phyloP scores from a whole-genome alignment of 2,329 filamentous ascomycete genomes.

The Lasiodiplodia sp. region DNA sequence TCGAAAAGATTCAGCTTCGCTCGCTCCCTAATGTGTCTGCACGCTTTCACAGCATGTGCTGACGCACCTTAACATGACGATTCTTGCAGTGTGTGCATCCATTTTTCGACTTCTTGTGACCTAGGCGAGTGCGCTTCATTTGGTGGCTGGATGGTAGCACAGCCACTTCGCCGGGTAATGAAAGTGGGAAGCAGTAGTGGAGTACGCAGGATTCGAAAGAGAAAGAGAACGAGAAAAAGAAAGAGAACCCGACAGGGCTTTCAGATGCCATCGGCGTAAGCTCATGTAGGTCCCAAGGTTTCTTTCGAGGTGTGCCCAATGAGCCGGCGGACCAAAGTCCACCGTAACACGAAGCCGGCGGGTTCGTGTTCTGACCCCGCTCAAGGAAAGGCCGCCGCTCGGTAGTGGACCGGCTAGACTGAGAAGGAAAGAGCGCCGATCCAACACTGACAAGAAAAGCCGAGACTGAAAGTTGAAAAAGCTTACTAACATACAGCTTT shows the following conservation, averaged over 20 bases:
- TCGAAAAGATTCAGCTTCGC: background rate
- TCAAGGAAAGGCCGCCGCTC: background rate
- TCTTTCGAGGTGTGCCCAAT: background rate
- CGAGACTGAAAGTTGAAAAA: background rate
- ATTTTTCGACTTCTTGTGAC: slow-evolving; percentile 46
- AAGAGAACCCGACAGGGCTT: slow-evolving; percentile 1
- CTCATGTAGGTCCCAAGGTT: background rate
- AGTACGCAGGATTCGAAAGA: background rate
- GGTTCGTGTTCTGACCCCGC: background rate
- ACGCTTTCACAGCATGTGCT: background rate
- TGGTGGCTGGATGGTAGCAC: background rate
- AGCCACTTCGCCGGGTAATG: background rate
- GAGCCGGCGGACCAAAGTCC: background rate
- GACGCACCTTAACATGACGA: slow-evolving; percentile 46
- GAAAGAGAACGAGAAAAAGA: slow-evolving; percentile 3
- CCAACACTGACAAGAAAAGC: background rate
- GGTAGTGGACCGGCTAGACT: background rate
- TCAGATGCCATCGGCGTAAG: background rate
- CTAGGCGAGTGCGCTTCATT: background rate
- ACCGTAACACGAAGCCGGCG: background rate
- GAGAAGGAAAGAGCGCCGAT: background rate
- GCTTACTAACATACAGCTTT: background rate
- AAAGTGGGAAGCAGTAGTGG: background rate
- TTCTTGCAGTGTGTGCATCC: slow-evolving; percentile 48
- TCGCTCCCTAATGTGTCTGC: too few relatives aligned